phyloP scores from a whole-genome alignment of 768 basidiomycete species.

The Terana coerulea region DNA sequence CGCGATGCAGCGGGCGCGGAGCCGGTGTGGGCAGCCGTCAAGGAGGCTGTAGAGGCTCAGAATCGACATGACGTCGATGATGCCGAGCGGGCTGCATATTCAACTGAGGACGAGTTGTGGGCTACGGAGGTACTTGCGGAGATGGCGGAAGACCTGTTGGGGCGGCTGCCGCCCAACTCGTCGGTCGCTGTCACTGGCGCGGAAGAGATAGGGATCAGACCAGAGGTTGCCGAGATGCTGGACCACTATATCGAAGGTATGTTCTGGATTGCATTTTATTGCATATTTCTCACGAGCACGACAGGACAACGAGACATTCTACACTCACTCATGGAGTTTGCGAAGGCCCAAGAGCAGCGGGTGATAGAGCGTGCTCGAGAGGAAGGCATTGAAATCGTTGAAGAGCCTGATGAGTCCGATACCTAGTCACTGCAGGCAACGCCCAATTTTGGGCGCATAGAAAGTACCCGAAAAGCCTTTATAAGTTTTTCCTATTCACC shows the following conservation, averaged over 20 bases:
- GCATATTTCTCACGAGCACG: background rate
- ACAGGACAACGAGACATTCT: conserved; percentile 64
- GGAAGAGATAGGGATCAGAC: conserved; percentile 32
- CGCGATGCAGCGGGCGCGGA: conserved; percentile 51
- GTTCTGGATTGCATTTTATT: background rate
- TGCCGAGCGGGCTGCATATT: conserved; percentile 19
- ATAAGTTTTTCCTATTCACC: too few relatives aligned
- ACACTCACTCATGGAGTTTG: conserved; percentile 47
- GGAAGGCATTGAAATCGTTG: conserved; percentile 50
- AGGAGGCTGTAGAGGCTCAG: conserved; percentile 27
- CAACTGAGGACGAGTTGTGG: conserved; percentile 64
- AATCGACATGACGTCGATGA: conserved; percentile 21
- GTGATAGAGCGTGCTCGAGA: conserved; percentile 47
- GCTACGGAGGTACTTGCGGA: conserved; percentile 60
- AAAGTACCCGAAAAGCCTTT: too few relatives aligned
- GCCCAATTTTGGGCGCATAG: too few relatives aligned
- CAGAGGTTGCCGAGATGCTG: conserved; percentile 63
- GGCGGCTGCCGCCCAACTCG: conserved; percentile 40
- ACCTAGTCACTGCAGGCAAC: too few relatives aligned
- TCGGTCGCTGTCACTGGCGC: conserved; percentile 13
- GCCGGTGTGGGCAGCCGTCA: conserved; percentile 57
- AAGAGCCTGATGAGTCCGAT: too few relatives aligned
- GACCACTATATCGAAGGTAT: conserved; percentile 54
- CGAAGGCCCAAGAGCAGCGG: conserved; percentile 40
- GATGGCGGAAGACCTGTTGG: conserved; percentile 56